phyloP scores from a whole-genome alignment of 169 alveolate species.

The Neospora caninum region DNA sequence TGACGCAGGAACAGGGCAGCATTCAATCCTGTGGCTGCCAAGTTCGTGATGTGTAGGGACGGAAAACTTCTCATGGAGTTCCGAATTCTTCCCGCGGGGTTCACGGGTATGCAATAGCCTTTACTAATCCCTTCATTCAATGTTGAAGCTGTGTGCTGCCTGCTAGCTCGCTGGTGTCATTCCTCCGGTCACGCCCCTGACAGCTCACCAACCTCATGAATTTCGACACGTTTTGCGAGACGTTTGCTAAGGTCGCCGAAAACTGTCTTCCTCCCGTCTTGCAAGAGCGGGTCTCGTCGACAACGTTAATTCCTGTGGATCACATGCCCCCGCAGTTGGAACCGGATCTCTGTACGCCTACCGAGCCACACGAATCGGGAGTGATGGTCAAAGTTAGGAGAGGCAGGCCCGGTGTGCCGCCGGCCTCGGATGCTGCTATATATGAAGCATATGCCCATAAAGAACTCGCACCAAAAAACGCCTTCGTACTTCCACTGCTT shows the following conservation, averaged over 20 bases:
- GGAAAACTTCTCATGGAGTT: too few relatives aligned
- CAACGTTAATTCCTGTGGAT: neutral
- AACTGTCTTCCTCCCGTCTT: neutral
- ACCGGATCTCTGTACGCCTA: neutral
- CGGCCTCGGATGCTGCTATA: neutral
- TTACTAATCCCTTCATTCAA: too few relatives aligned
- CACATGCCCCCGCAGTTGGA: neutral
- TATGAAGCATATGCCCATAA: neutral
- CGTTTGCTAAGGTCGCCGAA: neutral
- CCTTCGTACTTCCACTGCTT: constrained; percentile 45
- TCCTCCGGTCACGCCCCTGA: too few relatives aligned
- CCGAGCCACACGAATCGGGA: neutral
- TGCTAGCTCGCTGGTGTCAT: too few relatives aligned
- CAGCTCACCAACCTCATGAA: neutral
- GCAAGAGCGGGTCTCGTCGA: neutral
- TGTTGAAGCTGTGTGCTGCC: too few relatives aligned
- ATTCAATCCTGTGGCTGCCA: too few relatives aligned
- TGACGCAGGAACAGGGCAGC: too few relatives aligned
- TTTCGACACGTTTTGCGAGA: neutral
- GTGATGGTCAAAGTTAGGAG: neutral
- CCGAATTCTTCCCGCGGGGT: too few relatives aligned
- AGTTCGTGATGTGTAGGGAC: too few relatives aligned
- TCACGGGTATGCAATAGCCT: too few relatives aligned
- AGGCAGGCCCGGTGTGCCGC: neutral
- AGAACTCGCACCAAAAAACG: constrained; percentile 33